Evolutionary conservation across 164 flowering plant genomes (phyloP).

Genomic region (Annona cherimola): DNA sequence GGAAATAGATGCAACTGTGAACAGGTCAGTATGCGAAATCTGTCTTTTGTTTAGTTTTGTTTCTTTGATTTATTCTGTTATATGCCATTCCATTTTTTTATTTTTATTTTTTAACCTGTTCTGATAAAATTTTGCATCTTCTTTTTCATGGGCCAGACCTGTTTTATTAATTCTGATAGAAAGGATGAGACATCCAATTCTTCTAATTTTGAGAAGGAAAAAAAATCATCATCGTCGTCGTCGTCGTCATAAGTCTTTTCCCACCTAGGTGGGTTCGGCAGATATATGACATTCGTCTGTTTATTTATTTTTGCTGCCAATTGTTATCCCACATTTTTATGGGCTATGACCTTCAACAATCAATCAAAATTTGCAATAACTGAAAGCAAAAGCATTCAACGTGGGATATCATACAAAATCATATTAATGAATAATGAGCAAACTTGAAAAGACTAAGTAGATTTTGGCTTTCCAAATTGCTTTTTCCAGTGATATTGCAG

Average conservation of each 20-base stretch:
- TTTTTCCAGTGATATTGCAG: neutral
- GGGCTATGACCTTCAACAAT: neutral
- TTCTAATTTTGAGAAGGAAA: too few species aligned
- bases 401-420: neutral
- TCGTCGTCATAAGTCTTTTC: too few species aligned
- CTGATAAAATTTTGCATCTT: too few species aligned
- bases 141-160: too few species aligned
- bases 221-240: too few species aligned
- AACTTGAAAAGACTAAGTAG: neutral
- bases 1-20: constrained; percentile 88
- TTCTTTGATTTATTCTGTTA: neutral
- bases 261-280: neutral
- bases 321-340: neutral
- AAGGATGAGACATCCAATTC: too few species aligned
- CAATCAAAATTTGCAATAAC: neutral
- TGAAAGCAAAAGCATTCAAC: neutral
- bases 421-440: neutral
- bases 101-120: too few species aligned
- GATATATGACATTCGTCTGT: neutral
- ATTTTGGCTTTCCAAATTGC: neutral
- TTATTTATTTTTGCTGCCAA: neutral
- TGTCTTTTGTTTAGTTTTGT: neutral
- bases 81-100: too few species aligned
- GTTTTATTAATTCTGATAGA: too few species aligned
- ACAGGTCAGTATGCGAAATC: constrained; percentile 46